Evolutionary conservation across 2,329 filamentous ascomycete species (phyloP), one percentile per base, ranked within the genome.

Genomic region (Chrysoporthe deuterocubensis): DNA sequence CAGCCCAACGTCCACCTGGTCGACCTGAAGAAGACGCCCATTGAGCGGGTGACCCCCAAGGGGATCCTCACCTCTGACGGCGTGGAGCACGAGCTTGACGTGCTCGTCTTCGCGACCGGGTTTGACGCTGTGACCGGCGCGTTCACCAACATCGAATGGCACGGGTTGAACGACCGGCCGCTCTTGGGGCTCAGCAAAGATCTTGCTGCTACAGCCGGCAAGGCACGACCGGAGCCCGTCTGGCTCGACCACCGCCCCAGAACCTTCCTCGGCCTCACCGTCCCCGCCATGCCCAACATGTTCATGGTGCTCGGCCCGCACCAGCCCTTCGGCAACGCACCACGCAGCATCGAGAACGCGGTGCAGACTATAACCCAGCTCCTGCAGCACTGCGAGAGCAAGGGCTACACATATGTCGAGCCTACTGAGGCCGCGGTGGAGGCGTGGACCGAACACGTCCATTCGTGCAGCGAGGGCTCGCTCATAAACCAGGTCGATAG

Each of bases 1-100:
- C 71, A 79, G 63, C 74, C 78, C 11, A 85, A 87, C 62, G 81
- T 85, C 4, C 61, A 69, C 6, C 64, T 75, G 0, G 67, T 73
- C 16, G 72, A 62, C 9, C 64, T 68, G 9, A 62, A 62, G 43
- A 73, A 64, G 34, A 68, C 65, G 13, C 63, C 65, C 1, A 67
- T 77, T 18, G 66, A 61, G 4, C 67, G 71, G 11, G 68, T 78
- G 48, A 78, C 73, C 2, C 68, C 73, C 43, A 73, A 71, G 2
- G 76, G 78, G 0, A 73, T 80, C 14, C 71, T 65, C 26, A 74
- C 73, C 1, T 65, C 66, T 1, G 74, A 78, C 56, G 76, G 75
- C 1, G 66, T 65, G 4, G 69, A 74, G 16, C 67, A 72, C 40
- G 72, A 78, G 46, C 71, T 77, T 16, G 77, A 79, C 57, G 69